Base-by-base conservation (phyloP, 2,329 filamentous ascomycete species). In the Penicillium sp. region DNA sequence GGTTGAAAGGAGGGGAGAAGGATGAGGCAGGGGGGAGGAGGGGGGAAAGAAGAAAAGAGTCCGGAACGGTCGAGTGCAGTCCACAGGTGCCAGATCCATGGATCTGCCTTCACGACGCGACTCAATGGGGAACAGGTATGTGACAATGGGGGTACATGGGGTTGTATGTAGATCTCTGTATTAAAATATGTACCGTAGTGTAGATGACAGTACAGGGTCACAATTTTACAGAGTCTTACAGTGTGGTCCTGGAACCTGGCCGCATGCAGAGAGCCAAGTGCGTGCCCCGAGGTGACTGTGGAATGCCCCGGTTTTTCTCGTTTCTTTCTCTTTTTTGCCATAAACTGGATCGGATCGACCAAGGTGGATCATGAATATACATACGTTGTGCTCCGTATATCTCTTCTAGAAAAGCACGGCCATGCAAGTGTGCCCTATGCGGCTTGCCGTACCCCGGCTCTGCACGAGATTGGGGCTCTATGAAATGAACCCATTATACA, bases 81-180 rank as follows among this genome's bases (percentile, higher is more conserved):
- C 57, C 56, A 61, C 62, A 56, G 51, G 59, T 63, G 62, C 62
- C 61, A 64, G 62, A 64, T 63, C 62, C 62, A 64, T 64, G 62
- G 62, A 62, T 64, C 61, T 63, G 61, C 57, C 49, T 49, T 56
- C 58, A 60, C 61, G 62, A 64, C 62, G 62, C 62, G 62, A 61
- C 61, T 60, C 41, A 54, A 34, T 41, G 23, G 51, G 53, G 45
- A 49, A 64, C 59, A 11, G 30, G 50, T 54, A 47, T 39, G 55
- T 42, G 10, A 43, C 43, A 44, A 14, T 11, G 14, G 30, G 10
- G 35, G 35, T 48, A 55, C 43, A 44, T 46, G 18, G 13, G 23
- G 35, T 23, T 35, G 5, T 30, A 39, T 23, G 39, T 14, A 18
- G 36, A 42, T 43, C 23, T 16, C 30, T 42, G 32, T 58, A 53